Conservation (phyloP, 768 basidiomycete species). For the Leccinellum luteum region DNA sequence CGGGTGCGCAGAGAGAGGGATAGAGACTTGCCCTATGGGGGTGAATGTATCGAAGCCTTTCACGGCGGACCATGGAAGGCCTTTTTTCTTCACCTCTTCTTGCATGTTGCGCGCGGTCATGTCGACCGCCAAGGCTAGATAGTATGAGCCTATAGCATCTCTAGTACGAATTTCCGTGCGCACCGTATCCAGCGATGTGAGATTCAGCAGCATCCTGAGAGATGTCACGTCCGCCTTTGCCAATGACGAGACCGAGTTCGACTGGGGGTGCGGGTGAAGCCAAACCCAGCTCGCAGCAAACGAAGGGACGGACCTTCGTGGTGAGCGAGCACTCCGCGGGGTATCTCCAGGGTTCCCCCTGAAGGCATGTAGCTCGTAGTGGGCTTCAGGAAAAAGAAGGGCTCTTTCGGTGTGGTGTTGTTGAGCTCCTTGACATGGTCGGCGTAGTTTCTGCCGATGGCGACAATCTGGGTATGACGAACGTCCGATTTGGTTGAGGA, state of each 20-base stretch:
- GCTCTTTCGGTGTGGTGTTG: slow-evolving; percentile 83
- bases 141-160: background rate
- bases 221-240: slow-evolving; percentile 83
- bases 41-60: slow-evolving; percentile 98
- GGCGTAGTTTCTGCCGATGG: slow-evolving; percentile 92
- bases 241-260: slow-evolving; percentile 96
- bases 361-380: slow-evolving; percentile 82
- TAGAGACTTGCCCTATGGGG: slow-evolving; percentile 69
- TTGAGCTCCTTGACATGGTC: slow-evolving; percentile 91
- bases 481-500: background rate
- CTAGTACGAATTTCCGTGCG: slow-evolving; percentile 11
- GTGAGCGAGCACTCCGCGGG: slow-evolving; percentile 77
- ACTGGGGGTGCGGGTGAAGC: slow-evolving; percentile 43
- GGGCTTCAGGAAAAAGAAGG: slow-evolving; percentile 98
- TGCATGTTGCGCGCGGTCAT: slow-evolving; percentile 97
- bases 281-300: background rate
- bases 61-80: slow-evolving; percentile 95
- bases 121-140: slow-evolving; percentile 86
- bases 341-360: slow-evolving; percentile 84
- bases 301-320: slow-evolving; percentile 68
- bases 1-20: background rate
- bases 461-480: slow-evolving; percentile 66
- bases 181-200: slow-evolving; percentile 92
- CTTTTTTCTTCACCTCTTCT: slow-evolving; percentile 85
- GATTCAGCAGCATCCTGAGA: slow-evolving; percentile 64